Evolutionary conservation across 2,329 filamentous ascomycete genomes (phyloP), one percentile per base, ranked within the genome.

Genomic region (Ceratocystis eucalypticola): DNA sequence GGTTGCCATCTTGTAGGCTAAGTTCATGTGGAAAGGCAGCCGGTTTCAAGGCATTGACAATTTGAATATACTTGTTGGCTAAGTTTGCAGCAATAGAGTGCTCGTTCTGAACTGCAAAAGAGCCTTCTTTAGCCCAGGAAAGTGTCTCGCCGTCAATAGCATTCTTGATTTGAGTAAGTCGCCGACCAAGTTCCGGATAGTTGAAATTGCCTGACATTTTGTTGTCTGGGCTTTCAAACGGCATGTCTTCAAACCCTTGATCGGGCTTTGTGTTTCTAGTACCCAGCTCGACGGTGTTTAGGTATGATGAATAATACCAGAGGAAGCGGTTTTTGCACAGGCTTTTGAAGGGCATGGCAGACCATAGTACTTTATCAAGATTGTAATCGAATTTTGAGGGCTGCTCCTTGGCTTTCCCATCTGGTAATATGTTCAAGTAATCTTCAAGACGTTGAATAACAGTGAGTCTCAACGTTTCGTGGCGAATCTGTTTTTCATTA

Each of bases 221-320:
- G 73, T 97, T 99, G 68, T 79, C 83, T 0, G 71, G 69, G 0
- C 83, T 82, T 73, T 99, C 94, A 70, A 99, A 99, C 0, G 91
- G 89, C 90, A 96, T 96, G 63, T 82, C 82, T n/a, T 78, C 75
- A 72, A 99, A 97, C 0, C 74, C 69, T 46, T 84, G 77, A 2
- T 84, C 82, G 68, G 87, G 84, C 68, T 82, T 81, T 66, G 87
- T 83, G 70, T 89, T 84, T 30, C 78, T 74, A 71, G 80, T 82
- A 33, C 86, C 88, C 68, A 85, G 81, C 46, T 85, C 80, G 64
- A 96, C 86, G 1, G 87, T 82, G 2, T 82, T 78, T 25, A 94
- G 78, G 72, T 97, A 97, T 2, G 88, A 88, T 70, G 95, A 88
- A 74, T 89, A 96, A 76, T 97, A 97, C 94, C 94, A 97, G 15